Conservation (phyloP, 129 eudicot species). For the Chrysanthemum lavandulifolium region DNA sequence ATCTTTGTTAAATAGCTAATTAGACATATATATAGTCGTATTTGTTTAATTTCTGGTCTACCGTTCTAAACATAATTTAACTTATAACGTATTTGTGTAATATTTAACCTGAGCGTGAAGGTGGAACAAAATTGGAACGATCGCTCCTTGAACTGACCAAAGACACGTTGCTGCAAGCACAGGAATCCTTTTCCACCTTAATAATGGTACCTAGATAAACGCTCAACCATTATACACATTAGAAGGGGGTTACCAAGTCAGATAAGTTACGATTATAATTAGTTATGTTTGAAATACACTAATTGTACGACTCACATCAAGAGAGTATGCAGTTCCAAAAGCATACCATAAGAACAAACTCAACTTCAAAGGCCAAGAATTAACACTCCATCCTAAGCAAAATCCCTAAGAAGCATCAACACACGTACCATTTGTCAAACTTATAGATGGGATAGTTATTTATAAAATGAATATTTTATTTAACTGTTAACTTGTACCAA, state of each 20-base stretch:
- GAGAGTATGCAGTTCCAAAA: constrained; percentile 36
- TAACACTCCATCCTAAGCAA: constrained; percentile 27
- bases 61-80: neutral
- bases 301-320: constrained; percentile 16
- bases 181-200: constrained; percentile 38
- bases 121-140: constrained; percentile 34
- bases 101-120: constrained; percentile 32
- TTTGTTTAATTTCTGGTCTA: neutral
- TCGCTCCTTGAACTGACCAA: constrained; percentile 38
- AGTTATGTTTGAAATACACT: neutral
- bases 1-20: neutral
- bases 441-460: neutral
- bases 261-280: no score
- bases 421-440: neutral
- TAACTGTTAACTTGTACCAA: constrained; percentile 13
- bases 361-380: constrained; percentile 35
- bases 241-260: no score
- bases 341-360: constrained; percentile 36
- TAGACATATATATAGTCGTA: neutral
- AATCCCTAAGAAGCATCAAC: constrained; percentile 28
- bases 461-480: neutral
- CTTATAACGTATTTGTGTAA: neutral
- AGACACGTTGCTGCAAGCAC: constrained; percentile 31
- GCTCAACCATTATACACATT: neutral
- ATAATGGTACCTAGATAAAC: constrained; percentile 22